phyloP scores from a whole-genome alignment of 2,329 filamentous ascomycete species.

The Furcasterigmium sp. region DNA sequence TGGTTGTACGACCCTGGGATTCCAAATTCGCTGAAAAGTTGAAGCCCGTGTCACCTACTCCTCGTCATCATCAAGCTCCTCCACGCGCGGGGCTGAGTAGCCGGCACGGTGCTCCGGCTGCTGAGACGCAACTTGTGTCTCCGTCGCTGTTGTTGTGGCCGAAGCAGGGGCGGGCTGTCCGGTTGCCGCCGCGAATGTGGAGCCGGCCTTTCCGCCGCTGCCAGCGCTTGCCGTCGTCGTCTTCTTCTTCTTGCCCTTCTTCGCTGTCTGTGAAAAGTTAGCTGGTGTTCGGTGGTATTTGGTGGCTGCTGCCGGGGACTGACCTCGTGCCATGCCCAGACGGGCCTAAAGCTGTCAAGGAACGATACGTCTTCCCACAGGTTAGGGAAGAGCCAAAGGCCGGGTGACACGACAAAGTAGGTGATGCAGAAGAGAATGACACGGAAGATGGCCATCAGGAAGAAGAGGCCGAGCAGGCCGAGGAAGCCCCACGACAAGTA shows the following conservation, averaged over 20 bases:
- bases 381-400: slow-evolving; percentile 97
- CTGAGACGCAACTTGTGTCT: slow-evolving; percentile 45
- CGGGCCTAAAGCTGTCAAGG: slow-evolving; percentile 90
- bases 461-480: slow-evolving; percentile 86
- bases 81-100: slow-evolving; percentile 47
- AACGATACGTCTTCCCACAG: slow-evolving; percentile 98
- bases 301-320: slow-evolving; percentile 29
- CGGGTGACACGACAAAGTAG: slow-evolving; percentile 77
- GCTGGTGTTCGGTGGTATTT: too few species aligned
- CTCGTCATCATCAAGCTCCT: slow-evolving; percentile 48
- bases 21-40: neutral
- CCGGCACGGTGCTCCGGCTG: slow-evolving; percentile 30
- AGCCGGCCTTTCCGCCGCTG: slow-evolving; percentile 23
- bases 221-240: slow-evolving; percentile 24
- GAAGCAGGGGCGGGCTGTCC: slow-evolving; percentile 46
- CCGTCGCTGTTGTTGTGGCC: slow-evolving; percentile 52
- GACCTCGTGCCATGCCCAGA: slow-evolving; percentile 99
- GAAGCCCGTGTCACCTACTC: slow-evolving; percentile 11
- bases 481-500: slow-evolving; percentile 94
- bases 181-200: slow-evolving; percentile 45
- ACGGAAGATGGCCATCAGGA: slow-evolving; percentile 95
- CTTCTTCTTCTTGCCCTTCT: slow-evolving; percentile 54
- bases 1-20: too few species aligned
- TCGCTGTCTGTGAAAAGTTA: slow-evolving; percentile 32
- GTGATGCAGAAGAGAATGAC: slow-evolving; percentile 92